Evolutionary conservation across 2,329 filamentous ascomycete genomes (phyloP).

Genomic region (Pseudogymnoascus sp.): DNA sequence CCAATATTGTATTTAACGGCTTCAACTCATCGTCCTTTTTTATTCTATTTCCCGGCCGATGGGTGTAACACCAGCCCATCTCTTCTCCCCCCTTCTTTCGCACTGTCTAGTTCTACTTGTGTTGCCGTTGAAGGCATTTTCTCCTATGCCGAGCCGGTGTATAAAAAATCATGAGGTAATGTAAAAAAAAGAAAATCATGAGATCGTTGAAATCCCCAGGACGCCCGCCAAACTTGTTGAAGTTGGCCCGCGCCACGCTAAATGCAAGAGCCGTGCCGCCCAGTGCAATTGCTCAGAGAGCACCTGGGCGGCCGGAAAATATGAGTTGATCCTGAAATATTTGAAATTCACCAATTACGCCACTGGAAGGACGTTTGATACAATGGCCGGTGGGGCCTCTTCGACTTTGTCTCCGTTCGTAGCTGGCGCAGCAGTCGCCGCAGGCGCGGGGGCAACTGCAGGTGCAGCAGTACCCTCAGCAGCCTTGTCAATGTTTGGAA

Average conservation of each 20-base stretch:
- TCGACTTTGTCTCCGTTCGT: constrained; percentile 17
- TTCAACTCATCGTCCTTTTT: background rate
- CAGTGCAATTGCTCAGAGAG: constrained; percentile 19
- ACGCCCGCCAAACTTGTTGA: constrained; percentile 30
- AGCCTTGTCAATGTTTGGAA: constrained; percentile 53
- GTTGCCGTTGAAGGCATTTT: constrained; percentile 13
- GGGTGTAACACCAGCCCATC: background rate
- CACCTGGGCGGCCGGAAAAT: background rate
- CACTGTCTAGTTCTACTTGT: constrained; percentile 23
- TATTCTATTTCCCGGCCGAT: background rate
- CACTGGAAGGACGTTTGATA: constrained; percentile 15
- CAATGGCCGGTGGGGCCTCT: constrained; percentile 11
- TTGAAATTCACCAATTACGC: background rate
- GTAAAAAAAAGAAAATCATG: constrained; percentile 11
- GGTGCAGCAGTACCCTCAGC: constrained; percentile 18
- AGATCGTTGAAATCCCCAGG: constrained; percentile 22
- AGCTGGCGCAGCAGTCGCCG: constrained; percentile 5
- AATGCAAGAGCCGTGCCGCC: constrained; percentile 21
- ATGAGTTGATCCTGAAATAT: constrained; percentile 5
- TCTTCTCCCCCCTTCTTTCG: background rate
- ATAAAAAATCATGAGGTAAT: constrained; percentile 11
- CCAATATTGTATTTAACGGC: background rate
- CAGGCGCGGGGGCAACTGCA: constrained; percentile 9
- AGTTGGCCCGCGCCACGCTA: constrained; percentile 28
- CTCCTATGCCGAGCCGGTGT: constrained; percentile 1